phyloP scores from a whole-genome alignment of 129 eudicot species.

The Deinandra increscens region DNA sequence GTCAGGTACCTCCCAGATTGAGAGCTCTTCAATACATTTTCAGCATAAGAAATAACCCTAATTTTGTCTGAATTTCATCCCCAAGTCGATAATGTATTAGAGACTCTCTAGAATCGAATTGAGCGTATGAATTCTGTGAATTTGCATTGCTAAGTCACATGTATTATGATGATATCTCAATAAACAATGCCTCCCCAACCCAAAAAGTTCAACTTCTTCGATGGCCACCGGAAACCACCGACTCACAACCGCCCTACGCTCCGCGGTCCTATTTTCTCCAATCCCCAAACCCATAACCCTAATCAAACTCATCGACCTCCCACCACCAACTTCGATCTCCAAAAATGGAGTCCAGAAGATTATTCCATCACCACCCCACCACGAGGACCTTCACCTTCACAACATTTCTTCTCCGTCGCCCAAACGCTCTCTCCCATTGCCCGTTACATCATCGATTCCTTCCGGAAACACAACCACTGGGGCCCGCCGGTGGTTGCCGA shows the following conservation, averaged over 20 bases:
- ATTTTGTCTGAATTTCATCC: background rate
- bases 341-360: conserved; percentile 77
- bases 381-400: conserved; percentile 37
- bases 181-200: conserved; percentile 38
- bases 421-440: conserved; percentile 79
- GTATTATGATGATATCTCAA: background rate
- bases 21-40: no score
- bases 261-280: conserved; percentile 70
- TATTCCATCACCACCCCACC: background rate
- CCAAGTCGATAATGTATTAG: background rate
- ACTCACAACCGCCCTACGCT: conserved; percentile 75
- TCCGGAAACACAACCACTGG: conserved; percentile 70
- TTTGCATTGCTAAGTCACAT: background rate
- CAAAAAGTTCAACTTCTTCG: conserved; percentile 54
- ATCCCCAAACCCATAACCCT: conserved; percentile 58
- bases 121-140: background rate
- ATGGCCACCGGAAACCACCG: conserved; percentile 82
- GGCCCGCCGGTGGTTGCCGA: conserved; percentile 68
- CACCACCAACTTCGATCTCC: conserved; percentile 44
- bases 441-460: conserved; percentile 76
- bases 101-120: no score
- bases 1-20: no score
- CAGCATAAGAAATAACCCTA: no score
- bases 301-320: conserved; percentile 25
- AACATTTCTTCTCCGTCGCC: conserved; percentile 59